Conservation (phyloP, 192 early-diverging fungal species). For the Mortierella claussenii region DNA sequence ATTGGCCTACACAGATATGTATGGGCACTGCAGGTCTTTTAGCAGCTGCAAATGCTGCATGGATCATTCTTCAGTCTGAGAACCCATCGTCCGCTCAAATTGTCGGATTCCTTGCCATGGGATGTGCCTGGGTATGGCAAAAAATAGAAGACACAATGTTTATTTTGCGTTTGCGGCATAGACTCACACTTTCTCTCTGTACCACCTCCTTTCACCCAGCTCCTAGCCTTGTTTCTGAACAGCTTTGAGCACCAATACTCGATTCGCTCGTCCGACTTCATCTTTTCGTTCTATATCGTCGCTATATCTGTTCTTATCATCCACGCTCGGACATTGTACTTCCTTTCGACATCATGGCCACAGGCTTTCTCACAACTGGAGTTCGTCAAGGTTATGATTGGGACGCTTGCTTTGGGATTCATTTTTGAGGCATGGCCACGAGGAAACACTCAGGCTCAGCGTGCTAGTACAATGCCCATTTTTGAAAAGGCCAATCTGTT, state of each 20-base stretch:
- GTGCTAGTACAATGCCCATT: constrained; percentile 1
- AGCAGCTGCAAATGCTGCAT: background rate
- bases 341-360: background rate
- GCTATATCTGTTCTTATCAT: constrained; percentile 3
- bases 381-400: background rate
- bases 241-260: constrained; percentile 13
- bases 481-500: constrained; percentile 28
- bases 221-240: constrained; percentile 9
- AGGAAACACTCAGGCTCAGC: constrained; percentile 13
- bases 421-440: constrained; percentile 39
- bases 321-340: constrained; percentile 7
- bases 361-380: background rate
- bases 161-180: background rate
- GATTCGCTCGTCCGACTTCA: constrained; percentile 32
- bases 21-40: constrained; percentile 1
- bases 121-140: background rate
- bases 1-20: constrained; percentile 26
- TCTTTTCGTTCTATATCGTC: constrained; percentile 22
- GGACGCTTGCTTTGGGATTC: too few species aligned
- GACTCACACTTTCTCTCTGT: too few species aligned
- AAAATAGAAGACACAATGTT: too few species aligned
- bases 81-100: background rate
- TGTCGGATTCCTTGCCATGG: constrained; percentile 8
- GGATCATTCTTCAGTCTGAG: background rate
- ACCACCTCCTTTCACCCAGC: too few species aligned